Percentiles rank a stretch among this genome's conserved stretches.
These are phyloP conservation scores for Tylopilus subfusipes DNA, from an alignment of 768 basidiomycete species.

Conservation along the genomic window DNA sequence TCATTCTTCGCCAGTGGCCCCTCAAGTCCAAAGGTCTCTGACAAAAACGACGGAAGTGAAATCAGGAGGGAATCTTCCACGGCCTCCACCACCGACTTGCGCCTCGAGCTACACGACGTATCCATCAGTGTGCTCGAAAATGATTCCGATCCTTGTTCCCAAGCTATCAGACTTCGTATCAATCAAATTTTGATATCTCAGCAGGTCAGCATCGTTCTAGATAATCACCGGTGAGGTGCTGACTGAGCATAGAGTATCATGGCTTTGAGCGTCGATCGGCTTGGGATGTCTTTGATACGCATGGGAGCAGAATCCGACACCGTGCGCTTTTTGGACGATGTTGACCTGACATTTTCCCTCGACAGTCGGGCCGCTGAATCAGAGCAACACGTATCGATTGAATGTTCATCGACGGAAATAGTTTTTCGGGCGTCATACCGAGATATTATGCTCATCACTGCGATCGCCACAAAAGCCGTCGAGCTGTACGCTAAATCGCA, in stretches of 20 bases:
- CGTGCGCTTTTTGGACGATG: slow-evolving; percentile 89
- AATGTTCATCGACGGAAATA: slow-evolving; percentile 76
- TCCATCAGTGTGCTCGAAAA: slow-evolving; percentile 86
- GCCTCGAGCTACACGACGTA: slow-evolving; percentile 87
- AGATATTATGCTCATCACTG: slow-evolving; percentile 85
- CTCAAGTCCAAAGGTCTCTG: slow-evolving; percentile 17
- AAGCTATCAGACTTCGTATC: slow-evolving; percentile 84
- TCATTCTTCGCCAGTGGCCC: slow-evolving; percentile 75
- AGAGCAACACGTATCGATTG: slow-evolving; percentile 78
- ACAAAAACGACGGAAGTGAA: slow-evolving; percentile 13
- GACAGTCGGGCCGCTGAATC: slow-evolving; percentile 74
- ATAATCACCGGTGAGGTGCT: slow-evolving; percentile 3
- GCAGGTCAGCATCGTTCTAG: slow-evolving; percentile 56
- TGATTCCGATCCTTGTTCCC: slow-evolving; percentile 72
- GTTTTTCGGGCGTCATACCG: slow-evolving; percentile 94
- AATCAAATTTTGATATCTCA: slow-evolving; percentile 85
- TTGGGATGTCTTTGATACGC: slow-evolving; percentile 90
- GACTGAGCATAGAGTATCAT: slow-evolving; percentile 60
- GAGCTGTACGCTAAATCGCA: slow-evolving; percentile 61
- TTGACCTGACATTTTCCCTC: slow-evolving; percentile 82
- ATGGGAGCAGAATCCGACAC: slow-evolving; percentile 84
- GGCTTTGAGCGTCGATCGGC: slow-evolving; percentile 70
- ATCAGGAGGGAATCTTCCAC: slow-evolving; percentile 11
- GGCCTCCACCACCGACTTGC: slow-evolving; percentile 47
- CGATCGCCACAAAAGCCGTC: slow-evolving; percentile 83